Base-by-base conservation (phyloP, 306 rosid genomes). In the Gynostemma pentaphyllum region DNA sequence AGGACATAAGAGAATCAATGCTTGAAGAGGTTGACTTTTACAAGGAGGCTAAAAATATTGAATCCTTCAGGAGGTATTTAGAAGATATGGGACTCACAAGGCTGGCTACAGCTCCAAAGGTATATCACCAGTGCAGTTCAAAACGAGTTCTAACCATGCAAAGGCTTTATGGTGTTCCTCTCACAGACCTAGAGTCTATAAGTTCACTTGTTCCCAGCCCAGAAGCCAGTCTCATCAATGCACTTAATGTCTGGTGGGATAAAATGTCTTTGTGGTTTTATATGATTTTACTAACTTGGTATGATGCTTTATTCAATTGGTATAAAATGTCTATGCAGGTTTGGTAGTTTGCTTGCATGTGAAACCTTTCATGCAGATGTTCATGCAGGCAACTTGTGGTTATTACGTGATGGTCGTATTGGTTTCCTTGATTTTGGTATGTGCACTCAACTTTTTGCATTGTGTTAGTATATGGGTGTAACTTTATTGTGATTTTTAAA, bases 351-450 rank as follows among this genome's bases (percentile, higher is more conserved):
- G 83, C 96, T 92, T 68, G 90, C 88, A 37, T 92, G 98, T 80
- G 98, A 92, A 72, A 77, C 95, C 76, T 92, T 92, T 74, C 98
- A 88, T 61, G 98, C 98, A 57, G 98, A 88, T 70, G 98, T 92
- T 13, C 98, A 92, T 54, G 96, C 96, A 41, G 98, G 98, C 52
- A 88, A 92, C 79, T 77, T 92, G 72, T 92, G 98, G 96, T 70
- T 85, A 64, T 81, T 92, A 52, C 94, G 87, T 23, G 98, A 92
- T 84, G 98, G 94, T 57, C 98, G 95, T 14, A 84, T 92, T 66
- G 98, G 98, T 47, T 88, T 86, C 78, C 96, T 92, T 76, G 98
- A 92, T 79, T 92, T 92, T 29, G 98, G 98, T 92, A 86, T 61
- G 80, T 70, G 48, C 62, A 45, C 50, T 74, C 45, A 12, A 70